phyloP scores from a whole-genome alignment of 78 protist species.

The Chrysochromulina parva region DNA sequence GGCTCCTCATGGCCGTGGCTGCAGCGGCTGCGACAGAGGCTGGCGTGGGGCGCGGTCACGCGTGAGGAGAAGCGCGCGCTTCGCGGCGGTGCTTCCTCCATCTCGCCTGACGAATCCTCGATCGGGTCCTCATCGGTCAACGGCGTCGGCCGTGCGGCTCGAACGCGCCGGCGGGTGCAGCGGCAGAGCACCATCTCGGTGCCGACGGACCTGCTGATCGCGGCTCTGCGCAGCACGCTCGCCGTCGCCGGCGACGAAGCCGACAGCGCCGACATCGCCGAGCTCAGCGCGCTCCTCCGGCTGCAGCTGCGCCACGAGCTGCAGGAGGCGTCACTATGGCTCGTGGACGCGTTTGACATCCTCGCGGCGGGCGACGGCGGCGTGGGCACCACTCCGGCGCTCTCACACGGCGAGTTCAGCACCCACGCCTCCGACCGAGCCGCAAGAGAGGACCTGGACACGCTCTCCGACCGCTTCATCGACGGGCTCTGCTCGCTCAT shows the following conservation, averaged over 20 bases:
- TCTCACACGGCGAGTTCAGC: not conserved
- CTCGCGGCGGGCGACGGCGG: not conserved
- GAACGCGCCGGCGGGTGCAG: not conserved
- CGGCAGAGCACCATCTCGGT: not conserved
- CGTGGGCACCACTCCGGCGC: not conserved
- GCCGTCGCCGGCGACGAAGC: not conserved
- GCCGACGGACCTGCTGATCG: not conserved
- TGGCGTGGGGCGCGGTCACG: too few species aligned
- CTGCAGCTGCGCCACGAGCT: not conserved
- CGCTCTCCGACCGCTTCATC: constrained; percentile 4
- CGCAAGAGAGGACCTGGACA: not conserved
- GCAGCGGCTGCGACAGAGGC: too few species aligned
- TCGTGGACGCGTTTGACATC: not conserved
- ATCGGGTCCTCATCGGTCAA: too few species aligned
- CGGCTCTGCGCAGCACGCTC: not conserved
- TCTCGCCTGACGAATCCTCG: too few species aligned
- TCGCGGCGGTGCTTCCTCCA: too few species aligned
- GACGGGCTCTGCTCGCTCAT: constrained; percentile 6
- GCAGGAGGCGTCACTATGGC: not conserved
- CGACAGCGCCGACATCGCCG: not conserved
- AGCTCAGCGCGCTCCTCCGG: not conserved
- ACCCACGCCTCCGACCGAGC: too few species aligned
- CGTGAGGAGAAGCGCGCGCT: too few species aligned
- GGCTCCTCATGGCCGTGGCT: too few species aligned
- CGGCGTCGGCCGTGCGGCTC: too few species aligned